Conservation (phyloP, 306 rosid genomes). For the Calophaca sinica region DNA sequence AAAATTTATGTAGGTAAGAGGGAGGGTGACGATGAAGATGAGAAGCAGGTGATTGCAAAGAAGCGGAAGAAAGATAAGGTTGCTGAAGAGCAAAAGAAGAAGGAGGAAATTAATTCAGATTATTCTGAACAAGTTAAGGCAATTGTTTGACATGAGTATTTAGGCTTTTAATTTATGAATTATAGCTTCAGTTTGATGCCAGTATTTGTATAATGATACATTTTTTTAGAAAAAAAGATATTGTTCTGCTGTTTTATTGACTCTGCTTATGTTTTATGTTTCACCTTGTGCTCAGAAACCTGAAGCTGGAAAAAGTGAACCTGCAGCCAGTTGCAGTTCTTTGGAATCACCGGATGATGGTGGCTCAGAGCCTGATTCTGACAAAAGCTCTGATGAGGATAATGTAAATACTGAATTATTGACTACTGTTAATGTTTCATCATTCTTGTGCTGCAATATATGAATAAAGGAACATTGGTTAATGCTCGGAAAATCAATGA, state of each 20-base stretch:
- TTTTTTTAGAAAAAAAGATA: neutral
- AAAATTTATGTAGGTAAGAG: slow-evolving; percentile 62
- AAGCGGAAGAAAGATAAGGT: slow-evolving; percentile 67
- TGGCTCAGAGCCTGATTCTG: slow-evolving; percentile 17
- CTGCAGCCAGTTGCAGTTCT: neutral
- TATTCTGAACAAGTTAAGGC: slow-evolving; percentile 63
- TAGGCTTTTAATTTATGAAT: slow-evolving; percentile 1
- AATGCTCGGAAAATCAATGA: slow-evolving; percentile 6
- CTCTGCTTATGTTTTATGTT: neutral
- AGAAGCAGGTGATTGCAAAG: slow-evolving; percentile 57
- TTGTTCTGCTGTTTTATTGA: neutral
- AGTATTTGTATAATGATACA: neutral
- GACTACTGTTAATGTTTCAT: slow-evolving; percentile 28
- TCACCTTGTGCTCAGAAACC: slow-evolving; percentile 25
- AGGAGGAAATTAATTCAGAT: slow-evolving; percentile 57
- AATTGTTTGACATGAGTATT: neutral
- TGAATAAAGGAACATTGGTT: neutral
- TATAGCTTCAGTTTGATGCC: neutral
- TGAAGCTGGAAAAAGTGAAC: neutral
- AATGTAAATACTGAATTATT: slow-evolving; percentile 38
- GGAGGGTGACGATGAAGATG: slow-evolving; percentile 56
- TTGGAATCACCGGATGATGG: slow-evolving; percentile 16
- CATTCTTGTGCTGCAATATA: slow-evolving; percentile 27
- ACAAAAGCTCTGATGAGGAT: slow-evolving; percentile 42
- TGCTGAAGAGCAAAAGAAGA: slow-evolving; percentile 53